Evolutionary conservation across 1,139 yeast species (phyloP).

Genomic region (Sugiyamaella neomexicana): DNA sequence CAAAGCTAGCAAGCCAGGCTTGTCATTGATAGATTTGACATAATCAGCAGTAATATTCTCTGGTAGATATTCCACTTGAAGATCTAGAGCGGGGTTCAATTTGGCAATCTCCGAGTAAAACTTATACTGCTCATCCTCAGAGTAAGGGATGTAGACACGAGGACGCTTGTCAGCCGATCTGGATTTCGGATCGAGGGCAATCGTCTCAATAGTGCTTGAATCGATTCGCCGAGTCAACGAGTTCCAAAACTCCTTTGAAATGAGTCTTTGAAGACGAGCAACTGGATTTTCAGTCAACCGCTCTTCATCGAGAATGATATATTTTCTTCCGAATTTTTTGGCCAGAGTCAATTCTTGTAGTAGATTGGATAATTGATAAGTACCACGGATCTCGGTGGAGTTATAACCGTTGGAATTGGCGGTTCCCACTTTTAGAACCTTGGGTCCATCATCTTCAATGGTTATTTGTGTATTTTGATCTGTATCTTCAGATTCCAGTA

Average conservation of each 20-base stretch:
- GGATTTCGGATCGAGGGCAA: slow-evolving; percentile 81
- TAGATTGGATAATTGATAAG: slow-evolving; percentile 85
- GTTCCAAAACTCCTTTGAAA: slow-evolving; percentile 79
- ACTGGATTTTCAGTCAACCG: slow-evolving; percentile 89
- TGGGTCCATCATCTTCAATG: slow-evolving; percentile 92
- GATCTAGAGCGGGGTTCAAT: slow-evolving; percentile 55
- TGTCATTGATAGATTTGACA: slow-evolving; percentile 72
- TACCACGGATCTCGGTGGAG: slow-evolving; percentile 76
- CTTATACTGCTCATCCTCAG: slow-evolving; percentile 69
- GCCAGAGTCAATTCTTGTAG: slow-evolving; percentile 91
- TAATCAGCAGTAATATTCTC: slow-evolving; percentile 62
- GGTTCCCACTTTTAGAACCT: slow-evolving; percentile 78
- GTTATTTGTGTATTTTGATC: slow-evolving; percentile 86
- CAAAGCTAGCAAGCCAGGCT: slow-evolving; percentile 84
- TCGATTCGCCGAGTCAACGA: slow-evolving; percentile 73
- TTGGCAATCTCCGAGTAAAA: slow-evolving; percentile 60
- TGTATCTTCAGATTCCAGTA: slow-evolving; percentile 80
- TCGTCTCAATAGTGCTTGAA: slow-evolving; percentile 56
- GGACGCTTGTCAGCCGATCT: slow-evolving; percentile 59
- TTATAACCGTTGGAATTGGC: slow-evolving; percentile 80
- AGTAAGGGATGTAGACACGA: slow-evolving; percentile 74
- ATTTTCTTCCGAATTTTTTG: slow-evolving; percentile 72
- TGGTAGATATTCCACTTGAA: slow-evolving; percentile 74
- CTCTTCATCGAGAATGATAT: slow-evolving; percentile 77
- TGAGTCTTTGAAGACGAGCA: slow-evolving; percentile 68